A percentile compares a stretch with the other conserved stretches of the same genome.
phyloP scores from a whole-genome alignment of 805 yeast genomes.

The Wickerhamomyces sydowiorum region DNA sequence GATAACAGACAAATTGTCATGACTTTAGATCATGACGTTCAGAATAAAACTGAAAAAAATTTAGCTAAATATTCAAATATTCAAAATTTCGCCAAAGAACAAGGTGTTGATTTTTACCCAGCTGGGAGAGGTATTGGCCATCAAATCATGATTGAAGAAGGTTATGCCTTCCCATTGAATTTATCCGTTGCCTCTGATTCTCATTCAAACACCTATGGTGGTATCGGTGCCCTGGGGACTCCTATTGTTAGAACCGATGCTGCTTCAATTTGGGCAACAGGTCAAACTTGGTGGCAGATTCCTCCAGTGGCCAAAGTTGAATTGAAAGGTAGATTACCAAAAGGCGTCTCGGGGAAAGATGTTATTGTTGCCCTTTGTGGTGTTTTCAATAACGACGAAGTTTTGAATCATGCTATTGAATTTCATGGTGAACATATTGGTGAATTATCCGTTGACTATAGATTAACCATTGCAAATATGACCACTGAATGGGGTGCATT shows the following conservation, averaged over 20 bases:
- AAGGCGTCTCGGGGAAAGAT: slow-evolving; percentile 93
- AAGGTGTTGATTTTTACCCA: slow-evolving; percentile 94
- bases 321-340: slow-evolving; percentile 71
- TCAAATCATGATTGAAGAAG: slow-evolving; percentile 98
- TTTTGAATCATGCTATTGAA: slow-evolving; percentile 88
- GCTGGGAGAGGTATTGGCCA: slow-evolving; percentile 99
- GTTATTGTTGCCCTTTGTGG: slow-evolving; percentile 97
- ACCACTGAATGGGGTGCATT: slow-evolving; percentile 99
- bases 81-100: slow-evolving; percentile 81
- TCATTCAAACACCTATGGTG: slow-evolving; percentile 97
- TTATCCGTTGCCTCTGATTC: slow-evolving; percentile 96
- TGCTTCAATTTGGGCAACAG: slow-evolving; percentile 99
- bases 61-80: slow-evolving; percentile 83
- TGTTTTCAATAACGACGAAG: slow-evolving; percentile 85
- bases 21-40: slow-evolving; percentile 97
- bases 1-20: slow-evolving; percentile 90
- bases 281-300: slow-evolving; percentile 99
- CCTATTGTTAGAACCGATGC: slow-evolving; percentile 99
- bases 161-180: slow-evolving; percentile 93
- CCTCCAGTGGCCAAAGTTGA: slow-evolving; percentile 98
- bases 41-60: slow-evolving; percentile 85
- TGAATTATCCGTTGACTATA: slow-evolving; percentile 68
- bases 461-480: slow-evolving; percentile 94
- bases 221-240: slow-evolving; percentile 92
- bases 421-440: slow-evolving; percentile 79